A percentile compares a stretch with the other conserved stretches of the same genome.
phyloP scores from a whole-genome alignment of 148 eudicot genomes.

The Oxyria digyna region DNA sequence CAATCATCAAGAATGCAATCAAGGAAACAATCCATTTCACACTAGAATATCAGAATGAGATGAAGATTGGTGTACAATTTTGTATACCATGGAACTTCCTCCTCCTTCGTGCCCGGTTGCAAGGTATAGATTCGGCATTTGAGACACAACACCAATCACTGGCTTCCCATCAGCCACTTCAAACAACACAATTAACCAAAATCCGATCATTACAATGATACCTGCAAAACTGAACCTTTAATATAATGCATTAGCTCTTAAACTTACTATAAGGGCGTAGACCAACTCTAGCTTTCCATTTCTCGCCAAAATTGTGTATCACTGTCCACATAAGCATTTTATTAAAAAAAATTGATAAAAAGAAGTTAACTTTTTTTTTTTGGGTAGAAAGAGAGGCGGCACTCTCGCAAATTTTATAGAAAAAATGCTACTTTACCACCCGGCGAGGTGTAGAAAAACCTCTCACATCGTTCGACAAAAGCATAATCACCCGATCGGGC shows the following conservation, averaged over 20 bases:
- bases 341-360: no score
- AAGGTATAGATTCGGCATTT: slow-evolving; percentile 47
- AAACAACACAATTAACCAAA: not conserved
- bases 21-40: not conserved
- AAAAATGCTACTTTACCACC: no score
- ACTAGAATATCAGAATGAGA: no score
- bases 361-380: no score
- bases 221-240: not conserved
- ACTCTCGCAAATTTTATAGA: no score
- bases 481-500: no score
- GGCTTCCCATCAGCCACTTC: slow-evolving; percentile 56
- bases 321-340: no score
- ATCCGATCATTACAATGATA: no score
- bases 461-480: no score
- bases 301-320: slow-evolving; percentile 23
- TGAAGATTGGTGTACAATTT: no score
- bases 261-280: slow-evolving; percentile 94
- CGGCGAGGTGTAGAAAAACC: no score
- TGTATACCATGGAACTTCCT: slow-evolving; percentile 80
- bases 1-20: not conserved
- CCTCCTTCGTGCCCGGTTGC: slow-evolving; percentile 98
- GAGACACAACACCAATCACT: slow-evolving; percentile 69
- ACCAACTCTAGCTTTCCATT: slow-evolving; percentile 63
- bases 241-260: not conserved
- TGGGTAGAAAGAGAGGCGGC: no score